These are phyloP conservation scores for Metarhizium robertsii DNA, from an alignment of 2,329 filamentous ascomycete species.

Conservation along the genomic window DNA sequence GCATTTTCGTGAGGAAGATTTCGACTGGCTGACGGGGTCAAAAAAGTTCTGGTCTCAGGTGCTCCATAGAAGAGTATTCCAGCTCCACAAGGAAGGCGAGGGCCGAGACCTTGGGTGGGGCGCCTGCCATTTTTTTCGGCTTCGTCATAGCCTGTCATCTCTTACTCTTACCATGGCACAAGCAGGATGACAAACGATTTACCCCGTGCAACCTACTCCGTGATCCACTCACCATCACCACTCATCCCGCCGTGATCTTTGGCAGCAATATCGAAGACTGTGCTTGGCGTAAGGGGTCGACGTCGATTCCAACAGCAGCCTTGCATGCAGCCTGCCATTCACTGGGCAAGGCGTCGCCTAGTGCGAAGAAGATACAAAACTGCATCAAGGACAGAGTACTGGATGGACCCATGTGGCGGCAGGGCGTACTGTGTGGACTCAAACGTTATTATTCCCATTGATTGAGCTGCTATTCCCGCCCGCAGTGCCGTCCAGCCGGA, in stretches of 20 bases:
- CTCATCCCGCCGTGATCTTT: too few species aligned
- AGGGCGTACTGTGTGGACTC: neutral
- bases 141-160: neutral
- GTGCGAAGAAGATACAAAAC: too few species aligned
- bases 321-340: too few species aligned
- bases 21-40: neutral
- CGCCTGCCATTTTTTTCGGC: neutral
- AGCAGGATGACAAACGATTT: too few species aligned
- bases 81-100: neutral
- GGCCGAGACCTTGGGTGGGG: neutral
- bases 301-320: too few species aligned
- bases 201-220: too few species aligned
- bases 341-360: too few species aligned
- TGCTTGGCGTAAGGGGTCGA: too few species aligned
- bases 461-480: neutral
- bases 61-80: neutral
- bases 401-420: neutral
- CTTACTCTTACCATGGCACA: neutral
- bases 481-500: neutral
- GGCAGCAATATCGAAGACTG: too few species aligned
- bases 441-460: neutral
- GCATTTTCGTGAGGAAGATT: too few species aligned
- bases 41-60: neutral
- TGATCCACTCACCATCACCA: too few species aligned
- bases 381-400: neutral